These are phyloP conservation scores for Aschersonia sp. DNA, from an alignment of 2,329 filamentous ascomycete genomes.

Conservation along the genomic window DNA sequence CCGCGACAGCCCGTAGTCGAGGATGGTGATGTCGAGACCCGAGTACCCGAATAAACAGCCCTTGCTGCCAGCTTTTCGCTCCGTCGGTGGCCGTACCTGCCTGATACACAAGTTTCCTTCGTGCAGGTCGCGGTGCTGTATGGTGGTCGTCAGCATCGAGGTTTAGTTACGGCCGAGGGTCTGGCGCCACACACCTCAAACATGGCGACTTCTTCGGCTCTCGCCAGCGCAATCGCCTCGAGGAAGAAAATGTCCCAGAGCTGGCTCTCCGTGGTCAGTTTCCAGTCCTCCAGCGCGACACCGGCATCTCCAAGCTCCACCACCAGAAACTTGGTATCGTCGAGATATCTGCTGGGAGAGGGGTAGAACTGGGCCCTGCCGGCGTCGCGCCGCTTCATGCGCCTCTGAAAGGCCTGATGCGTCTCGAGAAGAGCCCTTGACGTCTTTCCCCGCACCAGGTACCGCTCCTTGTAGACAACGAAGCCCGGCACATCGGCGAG, in stretches of 20 bases:
- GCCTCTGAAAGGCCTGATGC: slow-evolving; percentile 42
- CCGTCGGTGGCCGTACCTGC: slow-evolving; percentile 19
- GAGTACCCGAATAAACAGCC: slow-evolving; percentile 36
- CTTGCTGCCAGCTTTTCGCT: slow-evolving; percentile 15
- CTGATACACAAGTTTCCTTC: slow-evolving; percentile 50
- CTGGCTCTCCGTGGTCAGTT: slow-evolving; percentile 31
- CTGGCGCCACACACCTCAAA: slow-evolving; percentile 36
- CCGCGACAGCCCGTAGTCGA: slow-evolving; percentile 51
- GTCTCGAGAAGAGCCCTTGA: slow-evolving; percentile 40
- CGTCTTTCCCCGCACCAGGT: slow-evolving; percentile 42
- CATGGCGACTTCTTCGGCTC: slow-evolving; percentile 40
- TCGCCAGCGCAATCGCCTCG: slow-evolving; percentile 42
- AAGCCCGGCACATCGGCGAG: slow-evolving; percentile 51
- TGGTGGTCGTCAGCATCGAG: slow-evolving; percentile 4
- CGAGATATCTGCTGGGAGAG: slow-evolving; percentile 43
- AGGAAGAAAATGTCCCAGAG: slow-evolving; percentile 51
- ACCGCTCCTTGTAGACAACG: slow-evolving; percentile 50
- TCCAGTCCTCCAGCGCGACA: slow-evolving; percentile 42
- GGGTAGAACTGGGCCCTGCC: slow-evolving; percentile 47
- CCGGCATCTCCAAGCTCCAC: slow-evolving; percentile 52
- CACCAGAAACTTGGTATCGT: slow-evolving; percentile 43
- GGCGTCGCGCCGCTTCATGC: slow-evolving; percentile 38
- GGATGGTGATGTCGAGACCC: slow-evolving; percentile 47
- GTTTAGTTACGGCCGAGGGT: neutral
- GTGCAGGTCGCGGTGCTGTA: slow-evolving; percentile 48